phyloP scores from a whole-genome alignment of 2,329 filamentous ascomycete species.

The Metarhizium humberi region DNA sequence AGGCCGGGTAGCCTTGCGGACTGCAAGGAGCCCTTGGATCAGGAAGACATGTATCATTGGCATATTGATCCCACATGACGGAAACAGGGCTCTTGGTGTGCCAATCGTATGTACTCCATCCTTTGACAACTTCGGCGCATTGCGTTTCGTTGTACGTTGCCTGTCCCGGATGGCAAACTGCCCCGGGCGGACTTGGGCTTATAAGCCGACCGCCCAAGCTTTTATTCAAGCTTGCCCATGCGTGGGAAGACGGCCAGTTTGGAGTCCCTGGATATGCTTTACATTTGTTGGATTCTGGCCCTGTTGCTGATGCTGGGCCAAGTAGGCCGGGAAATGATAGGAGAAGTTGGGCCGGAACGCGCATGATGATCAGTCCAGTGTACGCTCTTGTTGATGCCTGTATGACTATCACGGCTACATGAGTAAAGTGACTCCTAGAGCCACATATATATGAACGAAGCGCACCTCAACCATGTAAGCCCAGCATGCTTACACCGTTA shows the following conservation, averaged over 20 bases:
- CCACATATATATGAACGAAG: no score
- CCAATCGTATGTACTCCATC: constrained; percentile 19
- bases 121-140: constrained; percentile 18
- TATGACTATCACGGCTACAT: no score
- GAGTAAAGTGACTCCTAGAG: no score
- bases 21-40: constrained; percentile 24
- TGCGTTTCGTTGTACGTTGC: constrained; percentile 14
- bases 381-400: neutral
- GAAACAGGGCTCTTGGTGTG: constrained; percentile 21
- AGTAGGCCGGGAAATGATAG: neutral
- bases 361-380: neutral
- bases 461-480: no score
- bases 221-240: constrained; percentile 37
- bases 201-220: constrained; percentile 33
- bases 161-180: constrained; percentile 19
- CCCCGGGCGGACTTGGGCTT: constrained; percentile 26
- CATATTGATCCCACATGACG: constrained; percentile 30
- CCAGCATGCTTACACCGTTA: no score
- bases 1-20: constrained; percentile 23
- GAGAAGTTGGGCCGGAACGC: neutral
- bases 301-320: neutral
- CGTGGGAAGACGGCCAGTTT: constrained; percentile 36
- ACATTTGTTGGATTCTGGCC: constrained; percentile 19
- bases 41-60: constrained; percentile 42
- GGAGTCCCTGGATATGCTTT: constrained; percentile 36